Conservation (phyloP, 2,329 filamentous ascomycete species). For the Fusarium sp. region DNA sequence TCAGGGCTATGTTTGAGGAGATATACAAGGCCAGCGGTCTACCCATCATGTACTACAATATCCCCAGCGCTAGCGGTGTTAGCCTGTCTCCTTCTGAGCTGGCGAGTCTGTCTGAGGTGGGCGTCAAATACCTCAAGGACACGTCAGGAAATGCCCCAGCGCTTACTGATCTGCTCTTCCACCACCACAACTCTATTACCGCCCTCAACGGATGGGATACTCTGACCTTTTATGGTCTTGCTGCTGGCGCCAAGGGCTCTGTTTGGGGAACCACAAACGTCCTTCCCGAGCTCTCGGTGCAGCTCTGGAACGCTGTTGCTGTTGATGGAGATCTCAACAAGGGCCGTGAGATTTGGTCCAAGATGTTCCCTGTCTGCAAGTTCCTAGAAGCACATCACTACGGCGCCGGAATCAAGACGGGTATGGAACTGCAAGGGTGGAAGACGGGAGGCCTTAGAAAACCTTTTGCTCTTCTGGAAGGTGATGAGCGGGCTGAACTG, state of each 20-base stretch:
- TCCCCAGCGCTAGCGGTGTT: slow-evolving; percentile 59
- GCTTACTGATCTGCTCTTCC: slow-evolving; percentile 61
- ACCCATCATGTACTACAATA: slow-evolving; percentile 63
- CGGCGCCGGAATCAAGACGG: slow-evolving; percentile 60
- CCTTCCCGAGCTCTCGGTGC: slow-evolving; percentile 59
- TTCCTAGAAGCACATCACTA: slow-evolving; percentile 62
- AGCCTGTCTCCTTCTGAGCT: slow-evolving; percentile 56
- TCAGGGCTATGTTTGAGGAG: slow-evolving; percentile 54
- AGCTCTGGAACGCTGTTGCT: slow-evolving; percentile 59
- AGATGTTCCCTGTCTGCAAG: slow-evolving; percentile 62
- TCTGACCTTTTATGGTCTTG: slow-evolving; percentile 63
- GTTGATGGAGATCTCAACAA: slow-evolving; percentile 53
- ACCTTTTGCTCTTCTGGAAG: slow-evolving; percentile 55
- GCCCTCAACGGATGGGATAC: slow-evolving; percentile 66
- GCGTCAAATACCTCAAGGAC: slow-evolving; percentile 63
- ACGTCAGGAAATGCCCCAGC: slow-evolving; percentile 63
- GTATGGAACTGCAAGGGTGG: slow-evolving; percentile 58
- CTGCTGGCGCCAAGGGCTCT: slow-evolving; percentile 60
- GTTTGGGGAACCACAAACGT: slow-evolving; percentile 64
- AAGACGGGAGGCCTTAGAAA: slow-evolving; percentile 60
- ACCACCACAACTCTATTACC: slow-evolving; percentile 53
- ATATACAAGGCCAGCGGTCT: slow-evolving; percentile 54
- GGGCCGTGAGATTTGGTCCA: slow-evolving; percentile 59
- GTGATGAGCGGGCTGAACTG: slow-evolving; percentile 50
- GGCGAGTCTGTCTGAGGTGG: slow-evolving; percentile 56